Conservation (phyloP, 2,329 filamentous ascomycete species). For the Fusarium sp. region DNA sequence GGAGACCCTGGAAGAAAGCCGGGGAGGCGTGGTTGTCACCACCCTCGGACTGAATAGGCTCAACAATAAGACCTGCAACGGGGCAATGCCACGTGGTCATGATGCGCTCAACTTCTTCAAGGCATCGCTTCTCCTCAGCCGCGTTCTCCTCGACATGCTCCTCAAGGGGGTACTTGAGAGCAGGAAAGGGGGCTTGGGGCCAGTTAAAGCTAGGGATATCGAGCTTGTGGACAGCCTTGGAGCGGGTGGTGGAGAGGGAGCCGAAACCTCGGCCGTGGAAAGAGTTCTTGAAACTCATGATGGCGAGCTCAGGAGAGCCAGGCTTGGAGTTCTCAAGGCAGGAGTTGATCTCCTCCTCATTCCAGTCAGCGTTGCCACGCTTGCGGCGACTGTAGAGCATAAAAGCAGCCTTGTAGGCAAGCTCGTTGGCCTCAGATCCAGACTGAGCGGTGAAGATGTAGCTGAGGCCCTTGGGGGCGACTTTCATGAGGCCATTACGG, state of each 20-base stretch:
- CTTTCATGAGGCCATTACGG: slow-evolving; percentile 74
- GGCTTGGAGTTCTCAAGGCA: slow-evolving; percentile 78
- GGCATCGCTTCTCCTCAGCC: slow-evolving; percentile 75
- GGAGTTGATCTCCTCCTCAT: slow-evolving; percentile 71
- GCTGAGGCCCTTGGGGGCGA: slow-evolving; percentile 77
- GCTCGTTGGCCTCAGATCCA: slow-evolving; percentile 85
- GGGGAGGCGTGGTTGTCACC: slow-evolving; percentile 86
- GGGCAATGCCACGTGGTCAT: slow-evolving; percentile 74
- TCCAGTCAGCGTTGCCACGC: slow-evolving; percentile 77
- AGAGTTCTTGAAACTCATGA: slow-evolving; percentile 79
- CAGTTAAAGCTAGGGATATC: slow-evolving; percentile 90
- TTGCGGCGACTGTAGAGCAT: slow-evolving; percentile 80
- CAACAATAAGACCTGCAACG: slow-evolving; percentile 77
- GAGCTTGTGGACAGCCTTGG: slow-evolving; percentile 85
- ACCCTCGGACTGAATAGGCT: slow-evolving; percentile 85
- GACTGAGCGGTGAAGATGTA: slow-evolving; percentile 85
- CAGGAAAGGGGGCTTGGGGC: slow-evolving; percentile 85
- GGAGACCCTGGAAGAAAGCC: slow-evolving; percentile 79
- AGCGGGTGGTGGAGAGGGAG: slow-evolving; percentile 79
- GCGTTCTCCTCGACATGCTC: slow-evolving; percentile 75
- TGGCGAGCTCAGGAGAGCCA: slow-evolving; percentile 77
- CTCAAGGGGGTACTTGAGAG: slow-evolving; percentile 79
- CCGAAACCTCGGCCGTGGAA: slow-evolving; percentile 88
- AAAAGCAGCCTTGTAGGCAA: slow-evolving; percentile 86
- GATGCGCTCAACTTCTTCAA: slow-evolving; percentile 76